Base-by-base conservation (phyloP, 352 stramenopile species). In the Aphanomyces astaci region DNA sequence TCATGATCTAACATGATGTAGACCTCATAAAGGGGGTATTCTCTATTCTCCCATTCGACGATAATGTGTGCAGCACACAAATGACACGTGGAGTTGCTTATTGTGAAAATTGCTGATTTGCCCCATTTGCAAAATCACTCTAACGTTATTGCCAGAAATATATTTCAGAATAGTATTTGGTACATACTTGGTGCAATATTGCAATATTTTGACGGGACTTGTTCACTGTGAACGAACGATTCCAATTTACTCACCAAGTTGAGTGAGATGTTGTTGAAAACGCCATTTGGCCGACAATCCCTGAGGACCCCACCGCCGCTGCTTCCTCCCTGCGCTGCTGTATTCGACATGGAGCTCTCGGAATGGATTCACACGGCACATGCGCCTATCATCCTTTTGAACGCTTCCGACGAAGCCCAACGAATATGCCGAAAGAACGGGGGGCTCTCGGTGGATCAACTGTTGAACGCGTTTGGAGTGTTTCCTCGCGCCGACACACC, bases 391-490 rank as follows among this genome's bases (percentile, higher is more conserved):
- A 84, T 95, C 72, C 81, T 95, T 39, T 88, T 84, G 19, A 88
- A 84, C 75, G 72, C 80, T 51, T 90, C 84, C 11, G 71, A 76
- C 11, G 86, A 95, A 73, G 82, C 84, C 2, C 84, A 95, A 72
- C 84, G 86, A 39, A 80, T 95, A 63, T 76, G 79, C 40, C 78
- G 84, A 55, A 95, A 95, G 76, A 95, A 92, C 70, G 84, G 64
- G 9, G 62, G 82, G 46, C 71, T 95, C n/a, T 76, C 78, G 4
- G 73, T 93, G 27, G 75, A 81, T 2, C 78, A 93, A 53, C 62
- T 95, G 31, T 74, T 95, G 32, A 93, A 89, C 53, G 86, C 76
- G 22, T 93, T 91, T 69, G 68, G 77, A 27, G 76, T 81, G 54
- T 66, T 95, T 45, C 62, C 77, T 7, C 72, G 85, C 56, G 79